phyloP scores from a whole-genome alignment of 1,284 basidiomycete genomes.

The Cystobasidiaceae sp. region DNA sequence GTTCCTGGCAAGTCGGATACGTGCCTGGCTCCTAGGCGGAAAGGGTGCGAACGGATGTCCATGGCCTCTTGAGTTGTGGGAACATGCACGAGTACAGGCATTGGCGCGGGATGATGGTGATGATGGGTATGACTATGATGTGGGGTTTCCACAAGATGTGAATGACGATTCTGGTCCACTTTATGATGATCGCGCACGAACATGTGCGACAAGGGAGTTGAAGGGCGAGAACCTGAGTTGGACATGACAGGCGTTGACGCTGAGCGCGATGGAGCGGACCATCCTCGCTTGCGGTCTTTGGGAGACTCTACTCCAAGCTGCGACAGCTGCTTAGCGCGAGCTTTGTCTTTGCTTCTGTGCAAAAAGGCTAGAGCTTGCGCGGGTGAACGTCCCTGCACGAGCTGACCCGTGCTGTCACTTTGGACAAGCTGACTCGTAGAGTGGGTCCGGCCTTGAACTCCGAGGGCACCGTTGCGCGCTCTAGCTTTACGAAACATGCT shows the following conservation, averaged over 20 bases:
- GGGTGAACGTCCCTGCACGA: too few relatives aligned
- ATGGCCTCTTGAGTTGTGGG: constrained; percentile 4
- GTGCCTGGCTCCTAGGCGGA: background rate
- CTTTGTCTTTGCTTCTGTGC: background rate
- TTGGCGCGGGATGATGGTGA: background rate
- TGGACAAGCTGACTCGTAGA: too few relatives aligned
- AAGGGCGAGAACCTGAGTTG: background rate
- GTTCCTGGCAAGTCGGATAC: too few relatives aligned
- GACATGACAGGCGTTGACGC: background rate
- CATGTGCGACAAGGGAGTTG: background rate
- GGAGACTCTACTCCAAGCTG: background rate
- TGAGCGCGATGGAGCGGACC: background rate
- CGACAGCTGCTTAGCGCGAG: background rate
- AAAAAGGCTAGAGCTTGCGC: constrained; percentile 8
- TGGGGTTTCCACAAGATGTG: background rate
- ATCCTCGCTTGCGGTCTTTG: background rate
- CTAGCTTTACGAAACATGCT: too few relatives aligned
- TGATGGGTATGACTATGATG: background rate
- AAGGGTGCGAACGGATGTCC: constrained; percentile 2
- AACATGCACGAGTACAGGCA: constrained; percentile 5
- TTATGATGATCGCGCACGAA: background rate
- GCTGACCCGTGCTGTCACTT: too few relatives aligned
- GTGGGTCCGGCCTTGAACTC: too few relatives aligned
- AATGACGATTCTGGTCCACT: background rate
- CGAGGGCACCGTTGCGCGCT: too few relatives aligned